Evolutionary conservation across 441 rosid species (phyloP), one percentile per base, ranked within the genome.

Genomic region (Arabidopsis hybrid): DNA sequence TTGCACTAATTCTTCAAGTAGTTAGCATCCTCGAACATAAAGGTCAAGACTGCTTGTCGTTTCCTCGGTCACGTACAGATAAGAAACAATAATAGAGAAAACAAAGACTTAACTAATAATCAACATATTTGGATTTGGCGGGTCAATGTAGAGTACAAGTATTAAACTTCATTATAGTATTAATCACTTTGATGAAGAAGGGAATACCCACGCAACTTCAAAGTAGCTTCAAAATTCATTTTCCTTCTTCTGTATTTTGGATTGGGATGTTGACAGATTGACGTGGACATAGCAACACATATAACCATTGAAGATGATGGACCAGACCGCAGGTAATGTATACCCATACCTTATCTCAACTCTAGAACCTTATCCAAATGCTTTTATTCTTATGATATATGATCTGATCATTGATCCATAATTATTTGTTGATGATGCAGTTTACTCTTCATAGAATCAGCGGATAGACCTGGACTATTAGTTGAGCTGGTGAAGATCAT

Each of bases 241-340:
- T 39, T 34, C 26, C 26, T 34, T 12, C 40, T 21, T 21, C 14
- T 42, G 7, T 40, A 11, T 49, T 47, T 32, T 53, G 32, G 32
- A 56, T 65, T 65, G 68, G 57, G 45, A 42, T 42, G 12, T 67
- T 63, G 45, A 55, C 72, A 95, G 99, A 88, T 95, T 83, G 99
- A 95, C 80, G 91, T 95, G 73, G 98, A 95, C 81, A 90, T 95
- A 75, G 96, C 97, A 69, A 95, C 99, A 51, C 97, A 57, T 74
- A 36, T 92, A 78, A 84, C 12, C 31, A 76, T 95, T 52, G 43
- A 32, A 40, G 92, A 92, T 74, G 99, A 95, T 69, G 85, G 96
- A 67, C 86, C 86, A 45, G 86, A 91, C 16, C 85, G 95, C 75
- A 95, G 99, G 98, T 92, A 87, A 83, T 26, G 3, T 31, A 43